phyloP scores from a whole-genome alignment of 805 yeast genomes.

The Cyberlindnera meyerae region DNA sequence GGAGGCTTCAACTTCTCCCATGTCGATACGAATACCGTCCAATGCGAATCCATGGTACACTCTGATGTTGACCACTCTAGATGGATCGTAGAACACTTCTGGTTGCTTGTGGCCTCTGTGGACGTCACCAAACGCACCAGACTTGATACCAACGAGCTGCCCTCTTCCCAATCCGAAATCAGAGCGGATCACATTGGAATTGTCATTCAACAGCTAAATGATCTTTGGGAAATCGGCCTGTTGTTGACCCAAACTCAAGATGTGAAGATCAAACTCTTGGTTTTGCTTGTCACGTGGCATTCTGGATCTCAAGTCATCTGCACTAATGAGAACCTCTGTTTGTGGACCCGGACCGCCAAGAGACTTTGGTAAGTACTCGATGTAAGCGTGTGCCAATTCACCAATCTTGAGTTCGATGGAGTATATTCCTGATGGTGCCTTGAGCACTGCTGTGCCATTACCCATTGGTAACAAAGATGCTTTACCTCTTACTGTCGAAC shows the following conservation, averaged over 20 bases:
- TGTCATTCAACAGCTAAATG: conserved; percentile 18
- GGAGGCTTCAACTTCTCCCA: too few relatives aligned
- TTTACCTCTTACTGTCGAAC: conserved; percentile 30
- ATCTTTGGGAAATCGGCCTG: conserved; percentile 50
- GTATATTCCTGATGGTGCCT: conserved; percentile 64
- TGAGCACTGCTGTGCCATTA: conserved; percentile 39
- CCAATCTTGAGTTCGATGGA: conserved; percentile 60
- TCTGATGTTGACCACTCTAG: conserved; percentile 45
- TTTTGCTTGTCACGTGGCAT: conserved; percentile 32
- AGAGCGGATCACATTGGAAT: conserved; percentile 13
- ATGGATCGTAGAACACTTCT: conserved; percentile 33
- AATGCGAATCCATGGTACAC: conserved; percentile 73
- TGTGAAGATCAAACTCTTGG: conserved; percentile 41
- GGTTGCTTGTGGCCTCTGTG: conserved; percentile 25
- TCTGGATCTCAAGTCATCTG: conserved; percentile 37
- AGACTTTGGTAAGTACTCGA: conserved; percentile 55
- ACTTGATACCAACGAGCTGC: conserved; percentile 33
- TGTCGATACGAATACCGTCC: conserved; percentile 66
- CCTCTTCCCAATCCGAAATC: conserved; percentile 44
- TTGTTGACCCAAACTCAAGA: conserved; percentile 59
- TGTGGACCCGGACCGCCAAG: conserved; percentile 62
- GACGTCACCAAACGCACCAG: conserved; percentile 30
- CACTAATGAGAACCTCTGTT: conserved; percentile 43
- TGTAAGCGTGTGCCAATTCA: conserved; percentile 40
- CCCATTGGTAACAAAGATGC: conserved; percentile 46